Evolutionary conservation across 352 stramenopile genomes (phyloP), one percentile per base, ranked within the genome.

Genomic region (Phytophthora boehmeriae): DNA sequence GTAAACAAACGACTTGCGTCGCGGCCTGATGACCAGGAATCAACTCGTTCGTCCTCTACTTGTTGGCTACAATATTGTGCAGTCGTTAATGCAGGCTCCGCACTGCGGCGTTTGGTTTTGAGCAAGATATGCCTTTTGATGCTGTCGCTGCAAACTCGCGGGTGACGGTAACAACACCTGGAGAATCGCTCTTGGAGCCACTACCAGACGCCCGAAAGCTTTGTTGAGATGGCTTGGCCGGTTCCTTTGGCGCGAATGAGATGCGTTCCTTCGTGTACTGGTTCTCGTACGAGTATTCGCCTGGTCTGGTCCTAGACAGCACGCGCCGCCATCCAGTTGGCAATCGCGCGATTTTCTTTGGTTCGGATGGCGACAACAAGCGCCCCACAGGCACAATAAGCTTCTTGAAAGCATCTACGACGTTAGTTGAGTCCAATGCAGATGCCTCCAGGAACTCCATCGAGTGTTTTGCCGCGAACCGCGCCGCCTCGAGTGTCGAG

Each of bases 401-500:
- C 63, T 88, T 90, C 68, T 94, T 93, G 71, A 96, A 96, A 34
- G 86, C 84, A 51, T 95, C 85, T 14, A 92, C 74, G 39, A 95
- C 88, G 52, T 96, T 96, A 39, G 82, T 95, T n/a, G 83, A 76
- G 46, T 93, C 85, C 13, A 95, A 54, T 19, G 88, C 86, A 36
- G 86, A 95, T 4, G 88, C 92, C 58, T 96, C 88, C 25, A 96
- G 68, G 63, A 95, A 96, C 61, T 94, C 81, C 85, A 96, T 94
- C 17, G 69, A 76, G 63, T 95, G 80, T 38, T 73, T 78, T 14
- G 85, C 80, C 4, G 88, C 88, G 19, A 96, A 96, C 22, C 85
- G 81, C 23, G 85, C 86, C 2, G 86, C 88, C 66, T 96, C 88
- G 44, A 95, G 77, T 51, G 86, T 95, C 54, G 88, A 95, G 14